phyloP scores from a whole-genome alignment of 768 basidiomycete genomes.

The Panaeolus cyanescens region DNA sequence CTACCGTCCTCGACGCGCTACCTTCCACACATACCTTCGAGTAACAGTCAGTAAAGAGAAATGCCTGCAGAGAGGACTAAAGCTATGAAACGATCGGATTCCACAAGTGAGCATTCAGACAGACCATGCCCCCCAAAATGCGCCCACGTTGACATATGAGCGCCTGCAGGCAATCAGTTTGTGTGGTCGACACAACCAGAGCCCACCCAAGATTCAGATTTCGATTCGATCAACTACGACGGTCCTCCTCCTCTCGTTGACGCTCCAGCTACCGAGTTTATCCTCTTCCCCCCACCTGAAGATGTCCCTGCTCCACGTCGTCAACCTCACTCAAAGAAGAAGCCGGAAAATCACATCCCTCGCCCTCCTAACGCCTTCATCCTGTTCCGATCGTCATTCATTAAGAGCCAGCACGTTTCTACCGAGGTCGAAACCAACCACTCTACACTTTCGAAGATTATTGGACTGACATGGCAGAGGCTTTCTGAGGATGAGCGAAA shows the following conservation, averaged over 20 bases:
- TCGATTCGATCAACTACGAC: slow-evolving; percentile 23
- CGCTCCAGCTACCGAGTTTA: slow-evolving; percentile 36
- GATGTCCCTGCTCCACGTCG: slow-evolving; percentile 39
- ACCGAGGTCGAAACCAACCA: slow-evolving; percentile 81
- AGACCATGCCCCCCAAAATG: background rate
- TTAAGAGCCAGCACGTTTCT: slow-evolving; percentile 77
- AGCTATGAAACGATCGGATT: slow-evolving; percentile 23
- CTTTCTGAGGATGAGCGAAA: slow-evolving; percentile 75
- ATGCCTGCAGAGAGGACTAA: slow-evolving; percentile 37
- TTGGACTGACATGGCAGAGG: slow-evolving; percentile 81
- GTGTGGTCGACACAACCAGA: slow-evolving; percentile 32
- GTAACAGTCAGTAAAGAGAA: background rate
- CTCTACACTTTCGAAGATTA: slow-evolving; percentile 82
- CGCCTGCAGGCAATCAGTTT: slow-evolving; percentile 28
- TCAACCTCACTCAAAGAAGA: slow-evolving; percentile 65
- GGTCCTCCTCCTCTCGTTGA: slow-evolving; percentile 31
- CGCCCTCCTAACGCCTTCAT: slow-evolving; percentile 88
- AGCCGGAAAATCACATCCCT: slow-evolving; percentile 75
- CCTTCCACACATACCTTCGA: slow-evolving; percentile 3
- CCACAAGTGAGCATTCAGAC: slow-evolving; percentile 20
- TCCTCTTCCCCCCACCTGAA: slow-evolving; percentile 60
- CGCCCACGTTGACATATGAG: slow-evolving; percentile 17
- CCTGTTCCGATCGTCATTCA: slow-evolving; percentile 82
- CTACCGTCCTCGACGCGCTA: slow-evolving; percentile 9
- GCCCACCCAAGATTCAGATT: slow-evolving; percentile 19